These are phyloP conservation scores for Phylloporus arenicola DNA, from an alignment of 768 basidiomycete genomes.

Conservation along the genomic window DNA sequence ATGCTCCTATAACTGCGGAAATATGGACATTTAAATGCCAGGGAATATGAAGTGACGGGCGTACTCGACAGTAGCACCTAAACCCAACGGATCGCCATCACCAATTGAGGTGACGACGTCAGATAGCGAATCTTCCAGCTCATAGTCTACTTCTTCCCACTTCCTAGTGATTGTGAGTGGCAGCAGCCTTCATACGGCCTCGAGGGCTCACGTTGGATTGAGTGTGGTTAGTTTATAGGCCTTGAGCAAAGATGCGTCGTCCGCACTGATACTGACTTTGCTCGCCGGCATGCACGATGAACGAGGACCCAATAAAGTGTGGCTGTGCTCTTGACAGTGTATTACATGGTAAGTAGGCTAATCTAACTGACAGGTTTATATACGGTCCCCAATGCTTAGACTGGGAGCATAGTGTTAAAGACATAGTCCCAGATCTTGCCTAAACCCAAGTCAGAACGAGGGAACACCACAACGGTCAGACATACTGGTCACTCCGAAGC, in stretches of 20 bases:
- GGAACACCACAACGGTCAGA: slow-evolving; percentile 2
- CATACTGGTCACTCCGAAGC: slow-evolving; percentile 92
- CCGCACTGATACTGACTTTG: slow-evolving; percentile 62
- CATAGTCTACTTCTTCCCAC: slow-evolving; percentile 91
- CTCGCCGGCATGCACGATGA: slow-evolving; percentile 29
- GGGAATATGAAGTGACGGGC: slow-evolving; percentile 14
- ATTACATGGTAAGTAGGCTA: slow-evolving; percentile 14
- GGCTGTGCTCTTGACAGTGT: slow-evolving; percentile 8
- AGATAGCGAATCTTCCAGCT: slow-evolving; percentile 70
- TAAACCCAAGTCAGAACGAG: slow-evolving; percentile 22
- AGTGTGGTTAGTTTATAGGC: slow-evolving; percentile 80
- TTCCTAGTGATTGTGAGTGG: slow-evolving; percentile 39
- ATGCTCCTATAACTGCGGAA: slow-evolving; percentile 52
- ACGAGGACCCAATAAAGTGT: neutral
- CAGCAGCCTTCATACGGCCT: neutral
- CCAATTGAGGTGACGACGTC: slow-evolving; percentile 56
- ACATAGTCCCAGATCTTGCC: slow-evolving; percentile 94
- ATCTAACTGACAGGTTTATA: slow-evolving; percentile 5
- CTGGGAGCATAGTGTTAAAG: slow-evolving; percentile 74
- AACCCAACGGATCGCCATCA: slow-evolving; percentile 74
- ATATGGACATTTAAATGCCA: neutral
- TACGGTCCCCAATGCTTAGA: slow-evolving; percentile 34
- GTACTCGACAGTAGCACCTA: slow-evolving; percentile 62
- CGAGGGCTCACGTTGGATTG: slow-evolving; percentile 57
- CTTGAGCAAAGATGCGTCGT: slow-evolving; percentile 81